Percentiles rank a stretch among this genome's conserved stretches.
Conservation (phyloP, 768 basidiomycete genomes). For the Boletus reticulatus region DNA sequence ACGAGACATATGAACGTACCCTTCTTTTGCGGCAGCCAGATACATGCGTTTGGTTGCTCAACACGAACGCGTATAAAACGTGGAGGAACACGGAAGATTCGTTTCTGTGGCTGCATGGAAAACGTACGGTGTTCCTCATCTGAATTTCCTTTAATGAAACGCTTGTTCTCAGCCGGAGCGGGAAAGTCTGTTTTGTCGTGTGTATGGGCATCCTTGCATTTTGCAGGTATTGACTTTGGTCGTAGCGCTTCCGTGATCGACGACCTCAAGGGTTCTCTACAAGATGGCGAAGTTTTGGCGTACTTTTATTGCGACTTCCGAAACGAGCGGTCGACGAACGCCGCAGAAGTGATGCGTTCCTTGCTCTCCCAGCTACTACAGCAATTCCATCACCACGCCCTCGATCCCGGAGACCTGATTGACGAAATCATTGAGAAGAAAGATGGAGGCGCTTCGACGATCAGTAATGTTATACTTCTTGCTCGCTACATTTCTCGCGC, state of each 20-base stretch:
- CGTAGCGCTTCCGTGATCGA: conserved; percentile 16
- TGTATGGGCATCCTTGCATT: not conserved
- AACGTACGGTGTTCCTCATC: not conserved
- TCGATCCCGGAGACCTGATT: not conserved
- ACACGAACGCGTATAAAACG: not conserved
- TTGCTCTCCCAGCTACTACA: conserved; percentile 15
- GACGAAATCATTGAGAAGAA: not conserved
- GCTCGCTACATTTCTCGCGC: conserved; percentile 1
- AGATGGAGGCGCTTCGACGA: not conserved
- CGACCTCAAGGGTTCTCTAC: not conserved
- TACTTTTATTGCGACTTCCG: conserved; percentile 25
- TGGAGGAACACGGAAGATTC: conserved; percentile 4
- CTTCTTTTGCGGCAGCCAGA: not conserved
- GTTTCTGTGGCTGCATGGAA: conserved; percentile 15
- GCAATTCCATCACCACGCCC: not conserved
- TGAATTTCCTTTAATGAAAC: not conserved
- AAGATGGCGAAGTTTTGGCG: not conserved
- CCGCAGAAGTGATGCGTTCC: conserved; percentile 13
- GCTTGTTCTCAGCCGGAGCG: conserved; percentile 1
- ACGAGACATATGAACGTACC: not conserved
- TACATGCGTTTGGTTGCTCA: conserved; percentile 13
- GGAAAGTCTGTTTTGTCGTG: conserved; percentile 19
- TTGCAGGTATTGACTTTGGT: not conserved
- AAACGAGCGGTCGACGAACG: not conserved
- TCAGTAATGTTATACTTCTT: not conserved